Base-by-base conservation (phyloP, 306 rosid genomes). In the Sesbania bispinosa region DNA sequence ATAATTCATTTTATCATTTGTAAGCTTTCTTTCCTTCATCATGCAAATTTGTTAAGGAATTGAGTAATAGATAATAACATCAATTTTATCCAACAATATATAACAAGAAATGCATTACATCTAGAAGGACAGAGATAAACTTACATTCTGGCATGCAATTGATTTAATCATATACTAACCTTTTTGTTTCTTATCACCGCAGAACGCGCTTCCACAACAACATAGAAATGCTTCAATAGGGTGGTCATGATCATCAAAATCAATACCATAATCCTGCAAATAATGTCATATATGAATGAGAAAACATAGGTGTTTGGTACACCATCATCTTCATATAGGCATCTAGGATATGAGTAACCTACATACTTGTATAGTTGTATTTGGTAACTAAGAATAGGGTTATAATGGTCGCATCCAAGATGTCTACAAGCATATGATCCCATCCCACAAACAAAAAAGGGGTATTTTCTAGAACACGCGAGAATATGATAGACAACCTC, bases 211-310 rank as follows among this genome's bases (percentile, higher is more conserved):
- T 77, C 92, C 89, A 69, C 98, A 93, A 54, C 69, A 33, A 43
- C 98, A 93, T 4, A 23, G 55, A 72, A 93, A 93, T 50, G 98
- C 98, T 79, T 90, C 61, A 21, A 93, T 78, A 32, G 96, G 96
- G 67, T 93, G 98, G 14, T 77, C 74, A 32, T 67, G 67, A 77
- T 93, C 97, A 62, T 76, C 86, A 68, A 93, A 93, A 75, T 93
- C 96, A 75, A 93, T 87, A 20, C 87, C 86, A 73, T 93, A 93
- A 74, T 93, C 98, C 98, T 93, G 85, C 58, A 78, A 61, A 72
- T n/a, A 54, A 74, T 62, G 23, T 24, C 69, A 33, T 46, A 24
- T 18, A 67, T 62, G 26, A 62, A n/a, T n/a, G 26, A 71, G 58
- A 47, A 65, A 66, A 36, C 55, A n/a, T n/a, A n/a, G n/a, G 69